phyloP scores from a whole-genome alignment of 352 stramenopile species.

The Phytophthora ohioensis region DNA sequence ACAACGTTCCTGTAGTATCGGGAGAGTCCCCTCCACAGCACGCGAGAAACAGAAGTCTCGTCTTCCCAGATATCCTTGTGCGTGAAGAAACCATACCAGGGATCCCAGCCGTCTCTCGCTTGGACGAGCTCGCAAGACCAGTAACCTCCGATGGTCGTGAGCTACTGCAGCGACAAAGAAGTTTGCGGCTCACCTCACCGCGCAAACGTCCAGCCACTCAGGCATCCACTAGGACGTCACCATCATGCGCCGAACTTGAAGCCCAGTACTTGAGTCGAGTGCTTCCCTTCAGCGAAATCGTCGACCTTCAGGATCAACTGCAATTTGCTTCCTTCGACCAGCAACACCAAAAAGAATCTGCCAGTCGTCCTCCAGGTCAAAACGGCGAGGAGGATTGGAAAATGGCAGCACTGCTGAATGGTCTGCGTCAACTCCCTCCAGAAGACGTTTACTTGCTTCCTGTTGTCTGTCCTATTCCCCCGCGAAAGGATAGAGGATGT shows the following conservation, averaged over 20 bases:
- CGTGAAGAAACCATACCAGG: slow-evolving; percentile 25
- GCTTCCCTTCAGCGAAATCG: slow-evolving; percentile 54
- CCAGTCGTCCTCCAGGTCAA: slow-evolving; percentile 2
- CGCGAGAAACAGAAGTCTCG: slow-evolving; percentile 35
- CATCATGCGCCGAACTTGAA: slow-evolving; percentile 51
- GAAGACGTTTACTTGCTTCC: slow-evolving; percentile 55
- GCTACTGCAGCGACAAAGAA: slow-evolving; percentile 6
- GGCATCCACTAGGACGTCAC: slow-evolving; percentile 9
- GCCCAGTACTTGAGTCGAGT: slow-evolving; percentile 56
- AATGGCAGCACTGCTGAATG: slow-evolving; percentile 50
- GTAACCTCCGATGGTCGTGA: slow-evolving; percentile 21
- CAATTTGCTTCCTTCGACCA: slow-evolving; percentile 53
- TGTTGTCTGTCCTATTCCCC: slow-evolving; percentile 29
- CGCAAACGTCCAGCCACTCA: slow-evolving; percentile 20
- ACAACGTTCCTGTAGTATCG: slow-evolving; percentile 15
- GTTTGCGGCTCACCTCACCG: slow-evolving; percentile 1
- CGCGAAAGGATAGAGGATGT: slow-evolving; percentile 4
- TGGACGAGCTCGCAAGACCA: slow-evolving; percentile 36
- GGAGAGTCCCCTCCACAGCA: not conserved
- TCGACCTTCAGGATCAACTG: slow-evolving; percentile 57
- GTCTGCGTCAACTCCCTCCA: slow-evolving; percentile 49
- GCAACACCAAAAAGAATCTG: slow-evolving; percentile 30
- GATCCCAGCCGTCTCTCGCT: slow-evolving; percentile 14
- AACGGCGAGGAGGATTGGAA: slow-evolving; percentile 31
- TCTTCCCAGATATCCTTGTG: slow-evolving; percentile 62